Evolutionary conservation across 768 basidiomycete genomes (phyloP).

Genomic region (Hortiboletus campestris): DNA sequence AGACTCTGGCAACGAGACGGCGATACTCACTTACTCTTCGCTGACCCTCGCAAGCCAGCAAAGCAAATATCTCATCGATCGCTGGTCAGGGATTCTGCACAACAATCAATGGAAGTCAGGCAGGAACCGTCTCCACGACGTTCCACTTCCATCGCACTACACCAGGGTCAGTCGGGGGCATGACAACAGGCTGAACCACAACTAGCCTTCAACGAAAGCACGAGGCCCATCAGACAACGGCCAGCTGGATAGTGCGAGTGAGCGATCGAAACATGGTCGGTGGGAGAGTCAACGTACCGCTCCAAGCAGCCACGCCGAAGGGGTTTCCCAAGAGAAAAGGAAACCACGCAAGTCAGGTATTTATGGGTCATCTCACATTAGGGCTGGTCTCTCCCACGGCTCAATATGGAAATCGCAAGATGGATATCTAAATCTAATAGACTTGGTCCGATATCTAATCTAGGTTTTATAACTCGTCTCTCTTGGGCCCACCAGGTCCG

Average conservation of each 20-base stretch:
- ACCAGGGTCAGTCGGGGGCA: background rate
- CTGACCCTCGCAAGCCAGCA: conserved; percentile 23
- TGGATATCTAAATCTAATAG: background rate
- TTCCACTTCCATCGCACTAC: conserved; percentile 17
- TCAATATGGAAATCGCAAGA: conserved; percentile 5
- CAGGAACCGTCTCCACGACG: conserved; percentile 11
- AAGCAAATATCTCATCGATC: conserved; percentile 19
- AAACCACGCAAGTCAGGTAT: background rate
- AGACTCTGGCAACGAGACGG: accelerated
- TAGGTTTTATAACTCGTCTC: conserved; percentile 41
- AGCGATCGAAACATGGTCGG: background rate
- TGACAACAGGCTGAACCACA: background rate
- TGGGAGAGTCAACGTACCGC: conserved; percentile 3
- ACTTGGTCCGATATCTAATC: conserved; percentile 4
- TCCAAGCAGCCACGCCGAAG: conserved; percentile 26
- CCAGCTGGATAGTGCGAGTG: conserved; percentile 5
- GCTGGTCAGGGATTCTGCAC: conserved; percentile 8
- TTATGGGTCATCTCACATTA: conserved; percentile 20
- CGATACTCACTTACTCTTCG: conserved; percentile 20
- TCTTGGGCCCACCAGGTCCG: conserved; percentile 28
- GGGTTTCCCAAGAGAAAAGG: conserved; percentile 29
- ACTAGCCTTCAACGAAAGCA: conserved; percentile 7
- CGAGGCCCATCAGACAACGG: conserved; percentile 19
- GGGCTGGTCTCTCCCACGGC: conserved; percentile 31
- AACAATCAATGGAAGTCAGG: conserved; percentile 9